phyloP scores from a whole-genome alignment of 768 basidiomycete genomes.

The Hericium erinaceus region DNA sequence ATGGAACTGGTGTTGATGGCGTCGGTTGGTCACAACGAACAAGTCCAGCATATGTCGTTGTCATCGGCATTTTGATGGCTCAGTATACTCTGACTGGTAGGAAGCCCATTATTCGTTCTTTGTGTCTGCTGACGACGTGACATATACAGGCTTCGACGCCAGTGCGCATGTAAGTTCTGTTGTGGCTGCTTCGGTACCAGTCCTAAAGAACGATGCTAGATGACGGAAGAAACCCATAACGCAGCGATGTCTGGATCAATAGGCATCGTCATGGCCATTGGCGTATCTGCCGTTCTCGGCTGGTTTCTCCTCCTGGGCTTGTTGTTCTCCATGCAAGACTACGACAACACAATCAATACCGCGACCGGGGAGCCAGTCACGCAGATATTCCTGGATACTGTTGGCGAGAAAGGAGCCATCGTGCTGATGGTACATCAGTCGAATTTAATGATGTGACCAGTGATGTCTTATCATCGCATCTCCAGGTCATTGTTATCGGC shows the following conservation, averaged over 20 bases:
- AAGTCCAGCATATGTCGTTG: conserved; percentile 57
- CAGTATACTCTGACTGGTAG: conserved; percentile 62
- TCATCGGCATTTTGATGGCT: conserved; percentile 66
- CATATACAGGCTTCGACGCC: conserved; percentile 46
- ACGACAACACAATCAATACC: conserved; percentile 42
- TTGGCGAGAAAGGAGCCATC: conserved; percentile 66
- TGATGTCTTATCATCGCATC: background rate
- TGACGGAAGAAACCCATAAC: conserved; percentile 73
- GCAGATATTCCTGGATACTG: conserved; percentile 71
- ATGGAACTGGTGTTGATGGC: conserved; percentile 47
- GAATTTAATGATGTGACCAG: background rate
- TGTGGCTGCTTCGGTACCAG: background rate
- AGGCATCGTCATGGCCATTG: conserved; percentile 64
- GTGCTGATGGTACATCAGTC: conserved; percentile 48
- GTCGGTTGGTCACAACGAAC: conserved; percentile 61
- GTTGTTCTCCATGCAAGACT: conserved; percentile 71
- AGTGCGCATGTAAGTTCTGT: conserved; percentile 47
- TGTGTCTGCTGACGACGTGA: conserved; percentile 15
- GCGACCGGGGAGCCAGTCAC: conserved; percentile 62
- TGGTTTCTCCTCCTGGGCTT: conserved; percentile 68
- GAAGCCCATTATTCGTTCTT: conserved; percentile 22
- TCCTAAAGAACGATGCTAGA: conserved; percentile 26
- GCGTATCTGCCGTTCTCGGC: conserved; percentile 61
- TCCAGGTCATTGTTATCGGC: conserved; percentile 53
- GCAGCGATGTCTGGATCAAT: conserved; percentile 51